Evolutionary conservation across 2,329 filamentous ascomycete genomes (phyloP).

Genomic region (Aureobasidium subglaciale): DNA sequence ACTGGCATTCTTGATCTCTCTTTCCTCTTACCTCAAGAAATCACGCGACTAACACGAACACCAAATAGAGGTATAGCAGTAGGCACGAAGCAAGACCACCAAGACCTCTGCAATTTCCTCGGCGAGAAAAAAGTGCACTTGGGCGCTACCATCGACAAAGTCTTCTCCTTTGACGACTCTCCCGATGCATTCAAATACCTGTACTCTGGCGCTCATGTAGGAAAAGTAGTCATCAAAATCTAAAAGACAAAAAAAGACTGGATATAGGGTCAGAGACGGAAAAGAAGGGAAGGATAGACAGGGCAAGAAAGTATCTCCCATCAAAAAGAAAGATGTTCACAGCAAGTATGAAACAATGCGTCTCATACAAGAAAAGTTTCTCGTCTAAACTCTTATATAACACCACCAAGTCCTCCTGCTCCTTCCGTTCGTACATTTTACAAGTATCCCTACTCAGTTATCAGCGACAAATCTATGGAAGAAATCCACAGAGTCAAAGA

Average conservation of each 20-base stretch:
- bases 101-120: slow-evolving; percentile 34
- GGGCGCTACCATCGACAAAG: slow-evolving; percentile 34
- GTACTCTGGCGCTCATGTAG: slow-evolving; percentile 38
- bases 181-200: slow-evolving; percentile 36
- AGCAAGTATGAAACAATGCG: too few relatives aligned
- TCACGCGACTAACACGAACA: not conserved
- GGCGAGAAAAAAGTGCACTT: slow-evolving; percentile 23
- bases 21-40: not conserved
- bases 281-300: too few relatives aligned
- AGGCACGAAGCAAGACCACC: slow-evolving; percentile 35
- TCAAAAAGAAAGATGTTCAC: too few relatives aligned
- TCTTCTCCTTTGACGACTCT: slow-evolving; percentile 33
- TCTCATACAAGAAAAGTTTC: too few relatives aligned
- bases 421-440: too few relatives aligned
- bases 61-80: slow-evolving; percentile 36
- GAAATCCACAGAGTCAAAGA: slow-evolving; percentile 30
- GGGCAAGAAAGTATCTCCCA: too few relatives aligned
- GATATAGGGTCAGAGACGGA: too few relatives aligned
- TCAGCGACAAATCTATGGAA: slow-evolving; percentile 18
- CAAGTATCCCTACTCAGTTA: too few relatives aligned
- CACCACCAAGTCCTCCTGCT: too few relatives aligned
- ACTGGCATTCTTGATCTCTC: too few relatives aligned
- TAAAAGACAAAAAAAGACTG: not conserved
- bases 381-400: too few relatives aligned
- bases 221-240: slow-evolving; percentile 32